Base-by-base conservation (phyloP, 2,329 filamentous ascomycete genomes). In the Teratosphaeria pseudoeucalypti region DNA sequence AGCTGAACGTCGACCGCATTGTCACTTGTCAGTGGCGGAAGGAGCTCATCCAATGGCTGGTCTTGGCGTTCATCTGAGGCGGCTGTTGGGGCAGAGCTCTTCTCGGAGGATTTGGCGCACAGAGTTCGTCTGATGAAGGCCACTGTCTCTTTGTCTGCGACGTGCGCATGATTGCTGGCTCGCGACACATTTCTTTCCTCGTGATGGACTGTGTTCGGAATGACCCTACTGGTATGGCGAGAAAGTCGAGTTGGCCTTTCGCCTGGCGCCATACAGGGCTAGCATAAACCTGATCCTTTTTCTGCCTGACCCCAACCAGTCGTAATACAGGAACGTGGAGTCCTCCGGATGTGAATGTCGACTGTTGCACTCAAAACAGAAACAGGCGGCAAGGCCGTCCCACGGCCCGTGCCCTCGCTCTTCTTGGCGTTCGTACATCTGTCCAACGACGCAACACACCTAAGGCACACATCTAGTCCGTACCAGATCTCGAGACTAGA, bases 1-100 rank as follows among this genome's bases (percentile, higher is more conserved):
- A 99, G 82, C 75, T 99, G 89, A 59, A 95, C 78, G 73, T 99
- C 94, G 61, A 97, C 85, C 67, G 95, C 90, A 73, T 96, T 95
- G 57, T 90, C 91, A 77, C 91, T 96, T 55, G 92, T 97, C 69
- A 99, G 80, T 47, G 92, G 91, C 61, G 92, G 94, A 54, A 99
- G 79, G 52, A 96, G 78, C 66, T 92, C 88, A 61, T 95, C 85
- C 66, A 95, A 86, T 55, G 89, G 83, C 68, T 79, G 79, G 53
- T 57, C 53, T 34, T 49, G 26, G 11, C 23, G 14, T 27, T 53
- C 52, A 10, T 53, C 52, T 53, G 23, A 26, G 19, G 12, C 29
- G 4, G 23, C 23, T 3, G 52, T 53, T 32, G 52, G 29, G 14
- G 52, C 32, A 29, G 49, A 29, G 37, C 14, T 39, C 16, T 56